Evolutionary conservation across 495 filamentous ascomycete species (phyloP), one percentile per base, ranked within the genome.

Genomic region (Xylaria venustula): DNA sequence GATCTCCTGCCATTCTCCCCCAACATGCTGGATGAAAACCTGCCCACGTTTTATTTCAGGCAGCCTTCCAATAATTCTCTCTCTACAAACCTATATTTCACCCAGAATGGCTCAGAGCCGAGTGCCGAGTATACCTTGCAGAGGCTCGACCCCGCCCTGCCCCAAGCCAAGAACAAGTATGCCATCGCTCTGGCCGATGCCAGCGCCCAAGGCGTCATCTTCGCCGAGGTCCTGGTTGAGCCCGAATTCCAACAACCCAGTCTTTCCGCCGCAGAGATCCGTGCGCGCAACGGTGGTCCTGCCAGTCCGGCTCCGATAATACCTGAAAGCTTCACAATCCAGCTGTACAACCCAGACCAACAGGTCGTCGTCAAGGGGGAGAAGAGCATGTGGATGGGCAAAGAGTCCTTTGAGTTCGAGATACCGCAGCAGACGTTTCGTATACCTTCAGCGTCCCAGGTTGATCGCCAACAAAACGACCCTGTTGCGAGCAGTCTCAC

Each of bases 321-420:
- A 34, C 94, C 94, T 1, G 84, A 84, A 44, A 82, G 83, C 51
- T 96, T 98, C 72, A 81, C 82, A 17, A 82, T 98, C 54, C 89
- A 93, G 64, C 87, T 98, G 11, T 98, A 97, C 82, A 92, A 96
- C 69, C 94, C 94, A 0, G 93, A 97, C 76, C 93, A 96, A 72
- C 79, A 89, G 62, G 77, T 98, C 26, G 55, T 77, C 0, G 80
- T 98, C 44, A 85, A 80, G 70, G 83, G 90, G 70, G 83, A 89
- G 58, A 77, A 85, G 42, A 88, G 88, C 53, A 81, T 85, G 52
- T 96, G 90, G 90, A 90, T 87, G 65, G 86, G 85, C 48, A 87
- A 85, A 25, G 85, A 90, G 22, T 83, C 81, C 49, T 98, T 93
- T 87, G 90, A 93, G 57, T 98, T 98, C 72, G 90, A 93, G 68